Percentiles rank a stretch among this genome's conserved stretches.
Conservation (phyloP, 1,139 yeast genomes). For the Blastobotrys malaysiensis region DNA sequence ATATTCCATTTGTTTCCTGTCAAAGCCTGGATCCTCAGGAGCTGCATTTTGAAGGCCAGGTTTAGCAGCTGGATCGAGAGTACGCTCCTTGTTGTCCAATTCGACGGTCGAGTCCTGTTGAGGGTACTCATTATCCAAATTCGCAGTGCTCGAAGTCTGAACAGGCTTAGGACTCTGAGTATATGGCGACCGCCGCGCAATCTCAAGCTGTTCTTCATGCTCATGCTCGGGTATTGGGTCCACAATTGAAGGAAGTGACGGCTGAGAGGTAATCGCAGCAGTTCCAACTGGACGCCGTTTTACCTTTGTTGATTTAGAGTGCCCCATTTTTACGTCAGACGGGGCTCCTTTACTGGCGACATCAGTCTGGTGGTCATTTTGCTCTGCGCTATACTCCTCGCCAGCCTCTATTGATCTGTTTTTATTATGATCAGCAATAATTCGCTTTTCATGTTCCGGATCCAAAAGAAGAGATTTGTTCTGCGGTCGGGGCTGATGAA, state of each 20-base stretch:
- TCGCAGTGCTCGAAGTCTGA: neutral
- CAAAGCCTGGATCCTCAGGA: neutral
- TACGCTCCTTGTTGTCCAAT: neutral
- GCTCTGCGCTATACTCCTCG: neutral
- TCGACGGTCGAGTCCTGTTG: neutral
- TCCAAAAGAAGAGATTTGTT: neutral
- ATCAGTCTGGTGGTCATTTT: neutral
- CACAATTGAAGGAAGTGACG: neutral
- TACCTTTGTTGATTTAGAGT: slow-evolving; percentile 9
- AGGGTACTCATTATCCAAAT: neutral
- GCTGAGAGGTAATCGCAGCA: slow-evolving; percentile 1
- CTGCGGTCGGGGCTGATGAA: neutral
- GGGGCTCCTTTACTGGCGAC: neutral
- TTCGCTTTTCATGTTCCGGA: neutral
- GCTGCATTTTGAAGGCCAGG: neutral
- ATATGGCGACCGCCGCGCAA: neutral
- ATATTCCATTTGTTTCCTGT: neutral
- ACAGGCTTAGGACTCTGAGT: neutral
- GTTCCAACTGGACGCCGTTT: slow-evolving; percentile 21
- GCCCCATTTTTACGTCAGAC: neutral
- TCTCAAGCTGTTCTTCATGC: neutral
- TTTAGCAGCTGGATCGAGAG: neutral
- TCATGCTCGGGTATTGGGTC: slow-evolving; percentile 1
- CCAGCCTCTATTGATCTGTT: neutral
- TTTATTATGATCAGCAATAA: neutral